These are phyloP conservation scores for Candida nemodendra DNA, from an alignment of 805 yeast species.

Conservation along the genomic window DNA sequence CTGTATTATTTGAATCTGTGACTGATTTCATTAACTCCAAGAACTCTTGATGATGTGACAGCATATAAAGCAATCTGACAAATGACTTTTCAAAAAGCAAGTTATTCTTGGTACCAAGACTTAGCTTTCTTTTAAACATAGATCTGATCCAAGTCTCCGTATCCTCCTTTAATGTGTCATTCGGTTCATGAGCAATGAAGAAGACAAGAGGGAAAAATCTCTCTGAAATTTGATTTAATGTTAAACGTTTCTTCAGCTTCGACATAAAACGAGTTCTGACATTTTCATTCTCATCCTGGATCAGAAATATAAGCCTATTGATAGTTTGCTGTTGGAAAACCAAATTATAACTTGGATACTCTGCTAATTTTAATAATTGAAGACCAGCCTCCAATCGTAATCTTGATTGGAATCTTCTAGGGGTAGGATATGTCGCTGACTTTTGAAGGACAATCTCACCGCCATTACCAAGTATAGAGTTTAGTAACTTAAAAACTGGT, in stretches of 20 bases:
- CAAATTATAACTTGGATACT: constrained; percentile 48
- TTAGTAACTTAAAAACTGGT: constrained; percentile 65
- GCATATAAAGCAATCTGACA: constrained; percentile 62
- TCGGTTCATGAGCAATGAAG: constrained; percentile 77
- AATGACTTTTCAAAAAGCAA: constrained; percentile 64
- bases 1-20: constrained; percentile 15
- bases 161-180: constrained; percentile 43
- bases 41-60: constrained; percentile 76
- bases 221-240: constrained; percentile 55
- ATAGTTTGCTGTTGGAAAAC: constrained; percentile 53
- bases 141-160: constrained; percentile 73
- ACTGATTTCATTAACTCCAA: constrained; percentile 36
- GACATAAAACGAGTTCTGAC: constrained; percentile 55
- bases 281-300: constrained; percentile 62
- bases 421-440: constrained; percentile 54
- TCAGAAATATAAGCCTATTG: constrained; percentile 51
- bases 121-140: constrained; percentile 39
- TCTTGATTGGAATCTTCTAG: constrained; percentile 56
- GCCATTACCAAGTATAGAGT: constrained; percentile 66
- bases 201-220: constrained; percentile 66
- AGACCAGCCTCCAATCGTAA: constrained; percentile 69
- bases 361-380: constrained; percentile 62
- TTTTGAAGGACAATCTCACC: constrained; percentile 67
- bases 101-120: constrained; percentile 32
- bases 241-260: constrained; percentile 49